Percentiles rank a stretch among this genome's conserved stretches.
phyloP scores from a whole-genome alignment of 768 basidiomycete genomes.

The Phylloporus sp. region DNA sequence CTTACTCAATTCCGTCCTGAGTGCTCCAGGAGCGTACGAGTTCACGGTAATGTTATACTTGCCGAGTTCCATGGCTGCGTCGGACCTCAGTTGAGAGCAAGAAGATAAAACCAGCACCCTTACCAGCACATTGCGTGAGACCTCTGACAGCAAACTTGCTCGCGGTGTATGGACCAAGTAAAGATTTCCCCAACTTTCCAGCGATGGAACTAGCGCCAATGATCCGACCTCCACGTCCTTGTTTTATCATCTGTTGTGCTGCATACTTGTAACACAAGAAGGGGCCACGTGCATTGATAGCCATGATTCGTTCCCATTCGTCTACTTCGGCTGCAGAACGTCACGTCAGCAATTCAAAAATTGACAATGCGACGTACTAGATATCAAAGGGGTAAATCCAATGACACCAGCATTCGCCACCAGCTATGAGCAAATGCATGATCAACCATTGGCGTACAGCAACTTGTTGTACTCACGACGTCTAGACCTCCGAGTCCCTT shows the following conservation, averaged over 20 bases:
- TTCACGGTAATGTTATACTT: conserved; percentile 36
- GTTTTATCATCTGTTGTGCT: conserved; percentile 36
- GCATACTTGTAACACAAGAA: conserved; percentile 42
- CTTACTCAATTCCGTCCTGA: conserved; percentile 30
- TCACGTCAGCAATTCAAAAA: not conserved
- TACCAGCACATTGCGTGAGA: conserved; percentile 37
- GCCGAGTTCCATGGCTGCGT: conserved; percentile 26
- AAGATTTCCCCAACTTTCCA: conserved; percentile 26
- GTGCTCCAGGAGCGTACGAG: conserved; percentile 34
- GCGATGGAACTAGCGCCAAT: conserved; percentile 28
- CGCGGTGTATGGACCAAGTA: conserved; percentile 6
- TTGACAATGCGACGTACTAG: not conserved
- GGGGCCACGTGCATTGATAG: conserved; percentile 34
- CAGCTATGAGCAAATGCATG: conserved; percentile 2
- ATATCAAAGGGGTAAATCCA: not conserved
- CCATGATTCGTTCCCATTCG: conserved; percentile 39
- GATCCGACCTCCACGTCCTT: conserved; percentile 37
- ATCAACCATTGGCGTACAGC: not conserved
- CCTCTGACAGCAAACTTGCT: conserved; percentile 37
- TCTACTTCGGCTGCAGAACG: conserved; percentile 27
- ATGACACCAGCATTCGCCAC: conserved; percentile 15
- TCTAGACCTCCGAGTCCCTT: conserved; percentile 39
- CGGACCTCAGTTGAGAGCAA: not conserved
- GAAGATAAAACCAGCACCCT: not conserved
- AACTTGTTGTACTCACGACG: conserved; percentile 33